Percentiles rank a stretch among this genome's conserved stretches.
These are phyloP conservation scores for Hanseniaspora meyeri DNA, from an alignment of 805 yeast species.

Conservation along the genomic window DNA sequence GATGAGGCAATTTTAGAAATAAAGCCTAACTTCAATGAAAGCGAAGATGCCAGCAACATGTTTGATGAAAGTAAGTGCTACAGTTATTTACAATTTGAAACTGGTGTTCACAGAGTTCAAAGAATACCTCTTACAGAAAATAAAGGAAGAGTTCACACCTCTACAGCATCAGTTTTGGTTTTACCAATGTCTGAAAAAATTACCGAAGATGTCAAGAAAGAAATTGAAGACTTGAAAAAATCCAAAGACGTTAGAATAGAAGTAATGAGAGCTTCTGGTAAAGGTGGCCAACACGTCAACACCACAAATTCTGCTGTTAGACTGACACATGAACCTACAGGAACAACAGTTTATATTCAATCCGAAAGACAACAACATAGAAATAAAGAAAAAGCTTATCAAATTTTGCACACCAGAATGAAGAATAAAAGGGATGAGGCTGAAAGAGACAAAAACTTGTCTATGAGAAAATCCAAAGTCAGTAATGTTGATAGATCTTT, in stretches of 20 bases:
- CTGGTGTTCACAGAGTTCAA: slow-evolving; percentile 95
- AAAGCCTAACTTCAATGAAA: background rate
- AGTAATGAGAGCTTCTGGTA: slow-evolving; percentile 94
- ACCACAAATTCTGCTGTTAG: slow-evolving; percentile 96
- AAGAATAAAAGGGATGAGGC: slow-evolving; percentile 63
- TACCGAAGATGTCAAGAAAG: slow-evolving; percentile 29
- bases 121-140: slow-evolving; percentile 86
- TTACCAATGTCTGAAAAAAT: slow-evolving; percentile 55
- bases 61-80: slow-evolving; percentile 63
- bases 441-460: slow-evolving; percentile 37
- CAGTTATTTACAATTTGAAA: slow-evolving; percentile 62
- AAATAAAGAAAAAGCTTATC: slow-evolving; percentile 85
- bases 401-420: slow-evolving; percentile 65
- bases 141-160: slow-evolving; percentile 88
- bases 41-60: background rate
- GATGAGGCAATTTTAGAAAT: slow-evolving; percentile 65
- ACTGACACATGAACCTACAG: slow-evolving; percentile 82
- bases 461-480: slow-evolving; percentile 69
- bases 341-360: slow-evolving; percentile 78
- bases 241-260: slow-evolving; percentile 86
- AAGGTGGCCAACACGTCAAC: slow-evolving; percentile 97
- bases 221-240: slow-evolving; percentile 22
- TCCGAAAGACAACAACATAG: slow-evolving; percentile 91
- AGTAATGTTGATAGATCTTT: slow-evolving; percentile 82
- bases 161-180: slow-evolving; percentile 91